A percentile compares a stretch with the other conserved stretches of the same genome.
Conservation (phyloP, 169 alveolate species). For the Eimeria acervulina region DNA sequence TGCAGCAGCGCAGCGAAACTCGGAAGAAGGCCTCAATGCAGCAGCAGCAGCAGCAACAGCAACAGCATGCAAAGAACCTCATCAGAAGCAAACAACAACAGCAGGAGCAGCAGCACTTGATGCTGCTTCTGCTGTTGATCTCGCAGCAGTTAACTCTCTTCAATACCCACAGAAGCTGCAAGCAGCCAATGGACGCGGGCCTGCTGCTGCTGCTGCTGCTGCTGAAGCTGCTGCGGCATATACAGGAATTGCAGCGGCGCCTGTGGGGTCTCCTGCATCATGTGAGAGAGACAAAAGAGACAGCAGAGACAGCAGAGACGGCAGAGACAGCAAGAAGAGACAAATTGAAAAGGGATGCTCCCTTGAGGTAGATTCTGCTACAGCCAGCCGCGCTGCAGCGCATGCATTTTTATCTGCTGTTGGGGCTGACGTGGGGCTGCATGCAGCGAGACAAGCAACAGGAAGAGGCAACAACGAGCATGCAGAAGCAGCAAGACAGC, state of each 20-base stretch:
- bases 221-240: not conserved
- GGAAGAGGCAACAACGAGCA: not conserved
- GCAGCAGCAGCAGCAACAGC: not conserved
- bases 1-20: conserved; percentile 23
- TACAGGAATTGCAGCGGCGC: not conserved
- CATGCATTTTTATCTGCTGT: conserved; percentile 35
- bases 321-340: not conserved
- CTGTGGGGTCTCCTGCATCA: not conserved
- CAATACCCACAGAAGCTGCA: not conserved
- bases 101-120: not conserved
- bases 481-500: not conserved
- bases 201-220: not conserved
- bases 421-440: conserved; percentile 16
- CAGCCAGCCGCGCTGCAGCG: conserved; percentile 33
- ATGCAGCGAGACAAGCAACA: not conserved
- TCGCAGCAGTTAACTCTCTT: not conserved
- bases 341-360: not conserved
- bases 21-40: not conserved
- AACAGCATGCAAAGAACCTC: not conserved
- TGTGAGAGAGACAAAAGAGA: not conserved
- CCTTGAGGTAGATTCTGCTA: not conserved
- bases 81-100: not conserved
- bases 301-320: not conserved
- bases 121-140: not conserved
- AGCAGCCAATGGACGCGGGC: not conserved